A percentile compares a stretch with the other conserved stretches of the same genome.
These are phyloP conservation scores for Exophiala lecanii-corni DNA, from an alignment of 2,329 filamentous ascomycete species.

Conservation along the genomic window DNA sequence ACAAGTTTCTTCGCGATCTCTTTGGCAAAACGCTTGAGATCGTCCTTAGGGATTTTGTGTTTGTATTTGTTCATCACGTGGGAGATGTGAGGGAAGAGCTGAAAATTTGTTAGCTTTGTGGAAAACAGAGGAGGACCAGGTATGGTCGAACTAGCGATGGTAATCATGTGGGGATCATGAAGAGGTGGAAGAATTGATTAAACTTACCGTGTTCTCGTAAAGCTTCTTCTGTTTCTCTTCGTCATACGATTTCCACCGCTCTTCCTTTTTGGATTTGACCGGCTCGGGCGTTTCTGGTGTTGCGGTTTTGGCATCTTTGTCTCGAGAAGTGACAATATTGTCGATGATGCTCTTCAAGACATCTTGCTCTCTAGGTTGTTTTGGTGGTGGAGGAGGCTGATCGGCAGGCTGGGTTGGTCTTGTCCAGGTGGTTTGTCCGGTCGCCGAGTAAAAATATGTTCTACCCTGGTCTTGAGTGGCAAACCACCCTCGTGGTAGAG, in stretches of 20 bases:
- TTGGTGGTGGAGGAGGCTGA: conserved; percentile 61
- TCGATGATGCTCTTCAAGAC: conserved; percentile 63
- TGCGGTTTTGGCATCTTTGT: conserved; percentile 43
- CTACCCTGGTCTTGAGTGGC: conserved; percentile 68
- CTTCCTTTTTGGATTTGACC: conserved; percentile 47
- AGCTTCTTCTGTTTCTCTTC: conserved; percentile 89
- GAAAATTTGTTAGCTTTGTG: conserved; percentile 15
- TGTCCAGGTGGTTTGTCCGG: conserved; percentile 75
- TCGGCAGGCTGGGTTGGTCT: conserved; percentile 66
- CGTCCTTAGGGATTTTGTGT: conserved; percentile 78
- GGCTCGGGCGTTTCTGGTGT: conserved; percentile 64
- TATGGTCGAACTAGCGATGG: no score
- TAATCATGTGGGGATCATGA: no score
- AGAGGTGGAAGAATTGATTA: not conserved
- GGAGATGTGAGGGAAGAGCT: conserved; percentile 83
- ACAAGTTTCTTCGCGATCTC: conserved; percentile 84
- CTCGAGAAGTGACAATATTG: conserved; percentile 68
- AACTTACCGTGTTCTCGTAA: conserved; percentile 84
- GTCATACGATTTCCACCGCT: conserved; percentile 48
- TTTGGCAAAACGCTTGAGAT: conserved; percentile 61
- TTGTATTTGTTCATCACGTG: conserved; percentile 82
- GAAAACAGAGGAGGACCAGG: not conserved
- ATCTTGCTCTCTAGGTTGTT: conserved; percentile 73
- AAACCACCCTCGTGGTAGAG: conserved; percentile 82
- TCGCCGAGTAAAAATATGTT: conserved; percentile 80